Evolutionary conservation across 2,329 filamentous ascomycete genomes (phyloP), one percentile per base, ranked within the genome.

Genomic region (Sporothrix sp.): DNA sequence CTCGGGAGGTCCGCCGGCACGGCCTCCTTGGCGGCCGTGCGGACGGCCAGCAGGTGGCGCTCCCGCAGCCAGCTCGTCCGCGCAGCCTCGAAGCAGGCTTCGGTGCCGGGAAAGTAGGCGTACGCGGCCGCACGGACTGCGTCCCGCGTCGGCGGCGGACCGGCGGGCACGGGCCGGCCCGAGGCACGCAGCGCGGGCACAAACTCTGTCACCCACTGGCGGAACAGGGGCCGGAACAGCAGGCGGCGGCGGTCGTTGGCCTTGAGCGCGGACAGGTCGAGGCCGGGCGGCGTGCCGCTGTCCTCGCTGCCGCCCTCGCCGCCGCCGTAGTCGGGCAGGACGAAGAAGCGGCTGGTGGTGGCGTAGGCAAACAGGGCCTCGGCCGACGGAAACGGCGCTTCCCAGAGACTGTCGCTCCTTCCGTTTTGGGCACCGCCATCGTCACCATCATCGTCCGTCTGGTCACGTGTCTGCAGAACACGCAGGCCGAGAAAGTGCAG

Each of bases 401-500:
- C 65, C 70, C 78, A 87, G 47, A 63, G 2, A 21, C 14, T 16
- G 23, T 16, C 36, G 3, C 4, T 23, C 2, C 11, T 20, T 18
- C 16, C 16, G 16, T n/a, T 18, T 8, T 10, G 66, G 4, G 2
- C 5, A 6, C 6, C 11, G 16, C 30, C 9, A 18, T 14, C 38
- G 4, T 11, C 18, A 2, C 48, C 52, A 0, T 54, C 55, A 7
- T 62, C 58, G 1, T 58, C 52, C n/a, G 3, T 11, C 8, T 60
- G 65, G 2, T 51, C 52, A 0, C 57, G 57, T n/a, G 13, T 27
- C 5, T 4, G 64, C 60, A 42, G n/a, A 3, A 51, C 4, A 7
- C 10, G 67, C 14, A 91, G 65, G 0, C 79, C 81, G 0, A 89
- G 71, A 58, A 91, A 87, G 0, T 64, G 46, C 13, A 90, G 69